phyloP scores from a whole-genome alignment of 2,329 filamentous ascomycete species.

The Calonectria pseudoreteaudii region DNA sequence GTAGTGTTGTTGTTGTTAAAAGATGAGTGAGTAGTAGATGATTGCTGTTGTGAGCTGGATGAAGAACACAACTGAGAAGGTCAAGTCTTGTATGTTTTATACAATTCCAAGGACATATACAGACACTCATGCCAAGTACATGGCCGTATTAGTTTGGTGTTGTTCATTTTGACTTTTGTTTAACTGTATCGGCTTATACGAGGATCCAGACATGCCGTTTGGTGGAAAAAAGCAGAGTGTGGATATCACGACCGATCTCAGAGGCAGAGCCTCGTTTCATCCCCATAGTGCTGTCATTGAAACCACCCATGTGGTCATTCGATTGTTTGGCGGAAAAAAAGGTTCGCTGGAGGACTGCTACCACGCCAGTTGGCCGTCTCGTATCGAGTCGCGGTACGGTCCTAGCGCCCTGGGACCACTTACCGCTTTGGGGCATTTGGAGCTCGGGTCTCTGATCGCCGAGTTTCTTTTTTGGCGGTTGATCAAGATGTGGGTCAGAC shows the following conservation, averaged over 20 bases:
- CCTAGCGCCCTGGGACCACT: background rate
- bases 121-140: background rate
- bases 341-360: background rate
- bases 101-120: background rate
- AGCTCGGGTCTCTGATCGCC: background rate
- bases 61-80: background rate
- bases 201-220: background rate
- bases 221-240: background rate
- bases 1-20: too few relatives aligned
- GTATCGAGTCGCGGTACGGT: background rate
- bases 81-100: conserved; percentile 5
- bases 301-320: background rate
- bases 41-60: background rate
- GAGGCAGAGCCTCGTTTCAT: background rate
- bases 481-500: background rate
- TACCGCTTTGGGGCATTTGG: background rate
- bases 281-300: too few relatives aligned
- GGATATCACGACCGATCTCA: background rate
- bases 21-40: background rate
- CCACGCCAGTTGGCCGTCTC: background rate
- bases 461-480: background rate
- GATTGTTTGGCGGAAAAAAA: conserved; percentile 2
- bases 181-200: background rate
- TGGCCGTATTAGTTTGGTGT: background rate
- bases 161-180: conserved; percentile 1